Conservation (phyloP, 176 grass and related monocot genomes). For the Aegilops speltoides region DNA sequence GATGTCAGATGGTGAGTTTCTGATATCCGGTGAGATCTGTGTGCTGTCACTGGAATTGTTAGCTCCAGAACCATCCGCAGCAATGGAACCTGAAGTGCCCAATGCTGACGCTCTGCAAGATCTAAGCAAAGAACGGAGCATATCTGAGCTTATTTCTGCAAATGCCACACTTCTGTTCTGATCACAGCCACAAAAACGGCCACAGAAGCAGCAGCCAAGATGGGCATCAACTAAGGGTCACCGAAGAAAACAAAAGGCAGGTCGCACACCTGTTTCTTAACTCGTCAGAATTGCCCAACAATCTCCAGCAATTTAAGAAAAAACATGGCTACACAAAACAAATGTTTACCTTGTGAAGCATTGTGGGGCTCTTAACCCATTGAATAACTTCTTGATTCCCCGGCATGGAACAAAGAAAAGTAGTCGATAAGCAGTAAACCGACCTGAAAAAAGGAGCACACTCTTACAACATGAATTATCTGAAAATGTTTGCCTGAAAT, state of each 20-base stretch:
- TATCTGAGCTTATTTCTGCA: slow-evolving; percentile 89
- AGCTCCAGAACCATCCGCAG: slow-evolving; percentile 31
- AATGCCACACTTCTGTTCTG: slow-evolving; percentile 75
- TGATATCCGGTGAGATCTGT: slow-evolving; percentile 49
- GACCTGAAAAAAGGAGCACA: slow-evolving; percentile 48
- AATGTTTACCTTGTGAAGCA: slow-evolving; percentile 78
- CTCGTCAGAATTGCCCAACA: slow-evolving; percentile 36
- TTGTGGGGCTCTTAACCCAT: slow-evolving; percentile 91
- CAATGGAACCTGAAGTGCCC: slow-evolving; percentile 20
- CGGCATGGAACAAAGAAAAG: slow-evolving; percentile 93
- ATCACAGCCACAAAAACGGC: slow-evolving; percentile 79
- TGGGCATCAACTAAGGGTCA: slow-evolving; percentile 71
- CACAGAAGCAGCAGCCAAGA: slow-evolving; percentile 70
- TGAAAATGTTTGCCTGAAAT: not conserved
- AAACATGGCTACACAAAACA: not conserved
- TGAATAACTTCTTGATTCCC: slow-evolving; percentile 90
- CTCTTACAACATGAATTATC: not conserved
- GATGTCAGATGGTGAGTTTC: slow-evolving; percentile 47
- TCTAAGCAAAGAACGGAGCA: slow-evolving; percentile 72
- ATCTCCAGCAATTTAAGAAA: not conserved
- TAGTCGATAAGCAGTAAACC: slow-evolving; percentile 80
- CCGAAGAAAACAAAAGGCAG: slow-evolving; percentile 95
- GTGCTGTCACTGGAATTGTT: slow-evolving; percentile 43
- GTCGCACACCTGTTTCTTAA: slow-evolving; percentile 74
- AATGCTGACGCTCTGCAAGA: slow-evolving; percentile 48